Evolutionary conservation across 805 yeast species (phyloP), one percentile per base, ranked within the genome.

Genomic region (Gaillardinia entomophila): DNA sequence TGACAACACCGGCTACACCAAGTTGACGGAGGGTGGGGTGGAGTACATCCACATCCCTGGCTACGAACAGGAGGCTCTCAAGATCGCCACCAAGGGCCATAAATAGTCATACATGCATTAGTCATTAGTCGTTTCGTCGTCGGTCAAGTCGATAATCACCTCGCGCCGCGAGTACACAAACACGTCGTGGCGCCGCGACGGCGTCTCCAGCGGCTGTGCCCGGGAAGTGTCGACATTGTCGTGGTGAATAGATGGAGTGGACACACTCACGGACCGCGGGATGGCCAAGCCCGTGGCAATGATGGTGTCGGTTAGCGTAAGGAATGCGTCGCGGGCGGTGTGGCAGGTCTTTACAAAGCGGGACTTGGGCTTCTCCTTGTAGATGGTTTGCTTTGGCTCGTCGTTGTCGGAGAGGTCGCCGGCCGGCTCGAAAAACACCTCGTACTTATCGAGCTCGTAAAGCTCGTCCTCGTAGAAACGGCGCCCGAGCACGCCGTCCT

Each of bases 41-140:
- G 80, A 73, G 37, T 90, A 90, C 48, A 66, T 85, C 8, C 83
- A 81, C 43, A 74, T 92, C 16, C 84, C 89, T 0, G 98, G 97
- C 0, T 79, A 75, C 51, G 96, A 86, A 48, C 77, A 77, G 10
- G 75, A 70, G 42, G 77, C 86, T 33, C 60, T 85, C 24, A 56
- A 60, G 25, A 76, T 81, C 8, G 97, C 97, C 2, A 73, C 66
- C 42, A 75, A 69, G 43, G 96, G 96, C 0, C 95, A 83, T 53
- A 62, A 60, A 19, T 10, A 19, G 10, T 19, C 22, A 19, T 19
- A 6, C 6, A 10, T 19, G 6, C 22, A 19, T 19, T 19, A 19
- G 22, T 10, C 8, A 10, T 6, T 6, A 10, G 8, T 19, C 22
- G 22, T 19, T 10, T 19, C 22, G 13, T 48, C 49, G 17, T 57